phyloP scores from a whole-genome alignment of 2,329 filamentous ascomycete species.

The Teratosphaeria gauchensis region DNA sequence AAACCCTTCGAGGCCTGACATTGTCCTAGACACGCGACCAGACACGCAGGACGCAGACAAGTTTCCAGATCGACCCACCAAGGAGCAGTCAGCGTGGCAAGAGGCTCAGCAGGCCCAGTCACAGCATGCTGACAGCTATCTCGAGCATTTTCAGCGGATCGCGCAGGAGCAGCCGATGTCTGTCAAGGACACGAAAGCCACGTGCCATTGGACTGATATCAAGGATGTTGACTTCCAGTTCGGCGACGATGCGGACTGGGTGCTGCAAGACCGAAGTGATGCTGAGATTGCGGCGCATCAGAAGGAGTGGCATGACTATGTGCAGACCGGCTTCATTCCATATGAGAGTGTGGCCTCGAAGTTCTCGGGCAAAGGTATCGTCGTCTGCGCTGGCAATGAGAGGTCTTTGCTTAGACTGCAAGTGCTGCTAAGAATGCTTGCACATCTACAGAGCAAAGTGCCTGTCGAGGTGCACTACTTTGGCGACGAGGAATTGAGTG shows the following conservation, averaged over 20 bases:
- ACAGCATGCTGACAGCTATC: not conserved
- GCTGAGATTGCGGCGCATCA: conserved; percentile 10
- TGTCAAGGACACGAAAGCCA: not conserved
- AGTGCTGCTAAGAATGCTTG: conserved; percentile 10
- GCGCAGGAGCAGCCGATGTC: conserved; percentile 1
- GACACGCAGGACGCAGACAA: not conserved
- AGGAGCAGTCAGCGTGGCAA: not conserved
- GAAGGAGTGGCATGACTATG: conserved; percentile 13
- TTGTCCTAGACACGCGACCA: not conserved
- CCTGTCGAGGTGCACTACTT: conserved; percentile 26
- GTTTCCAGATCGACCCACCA: not conserved
- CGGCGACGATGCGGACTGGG: conserved; percentile 2
- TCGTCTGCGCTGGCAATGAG: conserved; percentile 22
- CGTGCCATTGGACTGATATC: not conserved
- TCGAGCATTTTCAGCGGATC: not conserved
- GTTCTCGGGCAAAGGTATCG: conserved; percentile 22
- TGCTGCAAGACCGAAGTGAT: conserved; percentile 4
- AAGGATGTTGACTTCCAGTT: conserved; percentile 3
- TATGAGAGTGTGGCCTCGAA: conserved; percentile 10
- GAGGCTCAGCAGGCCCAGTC: not conserved
- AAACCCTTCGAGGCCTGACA: not conserved
- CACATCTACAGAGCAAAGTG: conserved; percentile 11
- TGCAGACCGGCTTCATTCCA: conserved; percentile 12
- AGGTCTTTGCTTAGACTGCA: conserved; percentile 16
- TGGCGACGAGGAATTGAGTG: conserved; percentile 18